Base-by-base conservation (phyloP, 768 basidiomycete genomes). In the Suillus weaverae region DNA sequence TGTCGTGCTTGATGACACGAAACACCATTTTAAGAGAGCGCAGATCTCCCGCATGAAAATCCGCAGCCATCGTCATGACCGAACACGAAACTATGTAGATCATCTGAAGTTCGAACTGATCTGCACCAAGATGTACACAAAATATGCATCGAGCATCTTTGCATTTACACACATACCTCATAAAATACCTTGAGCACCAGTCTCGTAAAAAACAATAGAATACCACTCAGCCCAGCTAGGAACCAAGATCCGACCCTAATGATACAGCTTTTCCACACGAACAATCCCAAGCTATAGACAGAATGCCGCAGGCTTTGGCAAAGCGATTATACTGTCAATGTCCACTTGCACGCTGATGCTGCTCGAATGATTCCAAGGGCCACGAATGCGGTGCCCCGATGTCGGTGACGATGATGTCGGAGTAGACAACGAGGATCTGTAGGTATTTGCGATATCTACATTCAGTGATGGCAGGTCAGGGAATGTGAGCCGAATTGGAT, bases 291-390 rank as follows among this genome's bases (percentile, higher is more conserved):
- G 11, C 26, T 66, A 77, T 43, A 68, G 6, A 33, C 64, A 64
- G 30, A 64, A 67, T 10, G 81, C 82, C 11, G 77, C 84, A 39
- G 83, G 84, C 72, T 81, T 77, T 32, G 83, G 78, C 57, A 79
- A 77, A 44, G 80, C 73, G 62, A 88, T 69, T 63, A 88, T 62
- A 43, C 71, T 76, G 62, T 81, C 82, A 64, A 86, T 79, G 66
- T 86, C 81, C 64, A 87, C 71, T 30, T 67, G 74, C 46, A 82
- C 64, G 18, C 66, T 36, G 48, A 86, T 80, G 64, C 79, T 78
- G 56, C 80, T 76, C 33, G 84, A 82, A 69, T 87, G 84, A 69
- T 86, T 84, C 86, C 88, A 88, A 20, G 88, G 86, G 0, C 86
- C 86, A 20, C 85, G 79, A 46, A 77, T 51, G 32, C 68, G 48